phyloP scores from a whole-genome alignment of 768 basidiomycete species.

The Solioccasus polychromus region DNA sequence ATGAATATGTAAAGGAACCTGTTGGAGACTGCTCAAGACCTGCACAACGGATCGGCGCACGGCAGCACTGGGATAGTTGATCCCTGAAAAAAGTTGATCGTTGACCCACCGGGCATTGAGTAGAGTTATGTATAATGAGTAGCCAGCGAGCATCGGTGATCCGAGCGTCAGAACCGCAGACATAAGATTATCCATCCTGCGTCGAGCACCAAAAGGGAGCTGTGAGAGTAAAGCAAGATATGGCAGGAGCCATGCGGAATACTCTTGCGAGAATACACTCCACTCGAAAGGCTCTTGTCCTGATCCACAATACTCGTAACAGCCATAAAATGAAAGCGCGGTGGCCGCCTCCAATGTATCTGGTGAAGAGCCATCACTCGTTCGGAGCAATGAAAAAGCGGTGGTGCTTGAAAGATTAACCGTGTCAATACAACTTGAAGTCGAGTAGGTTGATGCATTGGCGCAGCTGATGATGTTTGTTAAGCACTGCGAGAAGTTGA shows the following conservation, averaged over 20 bases:
- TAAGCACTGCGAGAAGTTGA: constrained; percentile 15
- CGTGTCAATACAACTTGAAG: no score
- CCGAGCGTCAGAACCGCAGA: constrained; percentile 44
- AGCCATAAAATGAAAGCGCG: constrained; percentile 8
- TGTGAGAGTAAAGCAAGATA: constrained; percentile 49
- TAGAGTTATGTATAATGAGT: constrained; percentile 42
- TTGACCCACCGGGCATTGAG: constrained; percentile 44
- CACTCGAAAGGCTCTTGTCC: constrained; percentile 18
- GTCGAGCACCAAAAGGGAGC: constrained; percentile 45
- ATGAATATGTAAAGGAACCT: constrained; percentile 36
- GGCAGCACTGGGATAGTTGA: constrained; percentile 21
- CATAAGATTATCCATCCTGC: constrained; percentile 40
- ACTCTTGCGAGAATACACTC: constrained; percentile 33
- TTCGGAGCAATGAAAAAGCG: constrained; percentile 15
- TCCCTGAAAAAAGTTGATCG: constrained; percentile 28
- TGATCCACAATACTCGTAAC: constrained; percentile 9
- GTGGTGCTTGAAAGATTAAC: constrained; percentile 1
- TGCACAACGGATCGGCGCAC: constrained; percentile 24
- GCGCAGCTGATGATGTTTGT: constrained; percentile 1
- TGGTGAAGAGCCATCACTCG: constrained; percentile 1
- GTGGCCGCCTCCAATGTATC: constrained; percentile 1
- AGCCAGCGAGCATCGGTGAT: constrained; percentile 43
- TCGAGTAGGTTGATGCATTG: no score
- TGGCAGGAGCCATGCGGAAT: constrained; percentile 45
- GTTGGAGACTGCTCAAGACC: constrained; percentile 40